Base-by-base conservation (phyloP, 2,329 filamentous ascomycete genomes). In the Colletotrichum orchidophilum region DNA sequence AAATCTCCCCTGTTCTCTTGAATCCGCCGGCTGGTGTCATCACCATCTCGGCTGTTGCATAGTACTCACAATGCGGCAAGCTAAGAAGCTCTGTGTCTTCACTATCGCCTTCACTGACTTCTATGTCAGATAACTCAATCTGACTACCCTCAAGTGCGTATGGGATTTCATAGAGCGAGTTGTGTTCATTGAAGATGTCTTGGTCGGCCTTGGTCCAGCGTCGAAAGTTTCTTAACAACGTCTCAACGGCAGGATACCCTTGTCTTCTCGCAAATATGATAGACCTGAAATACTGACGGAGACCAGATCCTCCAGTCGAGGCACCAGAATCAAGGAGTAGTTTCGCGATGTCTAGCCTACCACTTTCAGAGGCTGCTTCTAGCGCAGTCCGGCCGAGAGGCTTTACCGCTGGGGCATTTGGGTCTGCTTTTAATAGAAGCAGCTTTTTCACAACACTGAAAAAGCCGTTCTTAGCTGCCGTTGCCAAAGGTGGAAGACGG, bases 41-140 rank as follows among this genome's bases (percentile, higher is more conserved):
- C 3, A 39, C 7, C 5, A 39, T 18, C 1, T 39, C 35, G 35
- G 13, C 35, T 39, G 0, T 2, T 6, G 18, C 13, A 2, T 39
- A 12, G 18, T 39, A 35, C 2, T 5, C 12, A 13, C 0, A 0
- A 0, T 13, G 5, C 5, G 12, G n/a, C n/a, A n/a, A n/a, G n/a
- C n/a, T n/a, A n/a, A n/a, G n/a, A n/a, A n/a, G 12, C 33, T 35
- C 1, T 15, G 5, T 0, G 1, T 33, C 27, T 1, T n/a, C 13
- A 11, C 12, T 11, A 15, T 15, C 6, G 33, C 15, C 33, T 35
- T 35, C 11, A 5, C 12, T 0, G 2, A 12, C 33, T 35, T 15
- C 33, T 12, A 3, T 50, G n/a, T 24, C 46, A 24, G 18, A 50
- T 6, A 6, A 50, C 13, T 24, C 7, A n/a, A 3, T n/a, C 26